phyloP scores from a whole-genome alignment of 2,329 filamentous ascomycete genomes.

The Colletotrichum phormii region DNA sequence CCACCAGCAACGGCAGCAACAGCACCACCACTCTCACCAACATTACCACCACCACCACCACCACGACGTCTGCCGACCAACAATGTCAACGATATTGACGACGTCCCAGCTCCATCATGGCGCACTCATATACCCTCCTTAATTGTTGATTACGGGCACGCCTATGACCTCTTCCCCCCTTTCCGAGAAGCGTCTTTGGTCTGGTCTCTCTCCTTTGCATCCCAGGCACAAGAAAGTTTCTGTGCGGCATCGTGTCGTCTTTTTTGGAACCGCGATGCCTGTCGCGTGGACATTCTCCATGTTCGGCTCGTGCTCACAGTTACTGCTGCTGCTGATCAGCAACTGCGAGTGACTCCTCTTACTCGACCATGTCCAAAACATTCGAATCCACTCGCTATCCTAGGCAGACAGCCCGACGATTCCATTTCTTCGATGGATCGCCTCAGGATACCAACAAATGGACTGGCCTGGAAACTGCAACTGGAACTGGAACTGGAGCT shows the following conservation, averaged over 20 bases:
- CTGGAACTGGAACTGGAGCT: constrained; percentile 7
- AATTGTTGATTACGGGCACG: constrained; percentile 18
- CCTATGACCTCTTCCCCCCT: neutral
- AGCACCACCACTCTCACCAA: constrained; percentile 3
- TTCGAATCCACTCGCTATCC: constrained; percentile 21
- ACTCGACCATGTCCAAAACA: constrained; percentile 10
- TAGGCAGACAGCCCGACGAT: constrained; percentile 8
- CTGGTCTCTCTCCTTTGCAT: constrained; percentile 16
- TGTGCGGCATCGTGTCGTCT: constrained; percentile 15
- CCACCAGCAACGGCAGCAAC: constrained; percentile 29
- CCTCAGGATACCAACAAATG: constrained; percentile 8
- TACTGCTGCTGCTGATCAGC: constrained; percentile 1
- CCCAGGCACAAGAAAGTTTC: constrained; percentile 13
- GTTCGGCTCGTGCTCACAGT: neutral
- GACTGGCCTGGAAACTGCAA: constrained; percentile 29
- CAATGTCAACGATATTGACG: constrained; percentile 16
- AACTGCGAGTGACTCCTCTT: constrained; percentile 4
- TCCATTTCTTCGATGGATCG: constrained; percentile 23
- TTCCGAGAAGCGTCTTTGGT: neutral
- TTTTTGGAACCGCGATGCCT: constrained; percentile 15
- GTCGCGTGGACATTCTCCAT: constrained; percentile 17
- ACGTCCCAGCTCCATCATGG: constrained; percentile 19
- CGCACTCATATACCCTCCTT: constrained; percentile 37
- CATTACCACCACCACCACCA: constrained; percentile 1
- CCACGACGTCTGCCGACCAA: constrained; percentile 26